These are phyloP conservation scores for Setomelanomma holmii DNA, from an alignment of 2,329 filamentous ascomycete species.

Conservation along the genomic window DNA sequence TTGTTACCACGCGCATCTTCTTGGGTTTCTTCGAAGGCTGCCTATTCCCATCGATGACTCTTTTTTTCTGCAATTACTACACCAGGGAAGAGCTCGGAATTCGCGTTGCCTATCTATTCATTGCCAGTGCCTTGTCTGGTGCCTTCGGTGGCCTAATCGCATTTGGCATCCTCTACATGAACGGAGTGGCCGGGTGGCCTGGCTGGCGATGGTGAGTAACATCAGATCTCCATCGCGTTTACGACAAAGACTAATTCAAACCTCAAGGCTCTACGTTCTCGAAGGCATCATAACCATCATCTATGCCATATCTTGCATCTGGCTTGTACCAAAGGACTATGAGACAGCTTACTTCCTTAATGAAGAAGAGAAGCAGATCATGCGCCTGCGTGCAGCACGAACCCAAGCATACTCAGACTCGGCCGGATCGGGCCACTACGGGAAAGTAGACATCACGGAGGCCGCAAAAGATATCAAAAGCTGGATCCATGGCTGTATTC, in stretches of 20 bases:
- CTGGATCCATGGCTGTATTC: conserved; percentile 45
- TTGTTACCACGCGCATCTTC: conserved; percentile 29
- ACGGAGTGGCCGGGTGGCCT: conserved; percentile 29
- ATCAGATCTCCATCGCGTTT: neutral
- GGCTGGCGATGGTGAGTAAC: conserved; percentile 40
- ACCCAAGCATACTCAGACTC: conserved; percentile 42
- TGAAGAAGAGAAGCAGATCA: conserved; percentile 36
- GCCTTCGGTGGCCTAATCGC: conserved; percentile 41
- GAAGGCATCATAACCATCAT: conserved; percentile 41
- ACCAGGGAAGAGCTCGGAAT: conserved; percentile 39
- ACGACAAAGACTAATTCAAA: neutral
- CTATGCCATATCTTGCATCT: conserved; percentile 38
- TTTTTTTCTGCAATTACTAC: conserved; percentile 42
- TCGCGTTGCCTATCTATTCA: conserved; percentile 39
- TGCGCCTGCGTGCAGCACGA: conserved; percentile 36
- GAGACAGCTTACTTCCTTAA: conserved; percentile 45
- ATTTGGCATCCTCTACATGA: conserved; percentile 39
- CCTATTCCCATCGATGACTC: conserved; percentile 41
- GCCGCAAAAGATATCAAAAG: conserved; percentile 42
- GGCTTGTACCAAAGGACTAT: conserved; percentile 41
- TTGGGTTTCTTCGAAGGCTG: conserved; percentile 43
- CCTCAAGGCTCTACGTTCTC: conserved; percentile 36
- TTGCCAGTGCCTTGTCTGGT: conserved; percentile 33
- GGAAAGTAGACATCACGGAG: conserved; percentile 38
- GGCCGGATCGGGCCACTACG: conserved; percentile 36